Evolutionary conservation across 1,139 yeast genomes (phyloP).

Genomic region (Taphrina betulina): DNA sequence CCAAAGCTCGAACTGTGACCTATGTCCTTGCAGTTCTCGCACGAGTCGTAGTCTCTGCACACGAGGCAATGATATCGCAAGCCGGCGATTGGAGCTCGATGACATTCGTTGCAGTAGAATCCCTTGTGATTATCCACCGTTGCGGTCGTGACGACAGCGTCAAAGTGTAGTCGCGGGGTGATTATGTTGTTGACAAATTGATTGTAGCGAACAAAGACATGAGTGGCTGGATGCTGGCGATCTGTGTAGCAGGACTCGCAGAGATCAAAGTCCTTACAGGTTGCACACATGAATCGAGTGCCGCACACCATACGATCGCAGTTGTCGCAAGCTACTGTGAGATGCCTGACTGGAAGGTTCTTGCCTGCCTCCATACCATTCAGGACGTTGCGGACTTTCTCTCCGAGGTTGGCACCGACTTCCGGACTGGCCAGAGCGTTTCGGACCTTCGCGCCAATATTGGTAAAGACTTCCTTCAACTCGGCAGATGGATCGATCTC

Average conservation of each 20-base stretch:
- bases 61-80: conserved; percentile 42
- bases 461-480: conserved; percentile 4
- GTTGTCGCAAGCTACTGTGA: conserved; percentile 34
- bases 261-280: conserved; percentile 52
- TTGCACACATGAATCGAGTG: conserved; percentile 49
- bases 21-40: conserved; percentile 33
- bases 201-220: conserved; percentile 22
- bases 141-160: neutral
- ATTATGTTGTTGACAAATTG: conserved; percentile 10
- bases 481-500: neutral
- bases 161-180: conserved; percentile 6
- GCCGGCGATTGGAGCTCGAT: conserved; percentile 37
- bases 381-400: neutral
- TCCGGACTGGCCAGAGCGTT: neutral
- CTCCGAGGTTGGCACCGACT: neutral
- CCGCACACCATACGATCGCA: conserved; percentile 44
- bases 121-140: neutral
- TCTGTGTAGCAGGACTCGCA: conserved; percentile 47
- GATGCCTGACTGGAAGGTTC: conserved; percentile 2
- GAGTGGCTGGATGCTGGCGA: conserved; percentile 1
- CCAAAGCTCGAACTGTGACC: neutral
- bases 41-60: conserved; percentile 44
- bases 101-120: conserved; percentile 4
- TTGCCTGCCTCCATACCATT: neutral
- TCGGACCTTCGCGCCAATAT: conserved; percentile 8